Conservation (phyloP, 1,284 basidiomycete species). For the Malassezia pachydermatis region DNA sequence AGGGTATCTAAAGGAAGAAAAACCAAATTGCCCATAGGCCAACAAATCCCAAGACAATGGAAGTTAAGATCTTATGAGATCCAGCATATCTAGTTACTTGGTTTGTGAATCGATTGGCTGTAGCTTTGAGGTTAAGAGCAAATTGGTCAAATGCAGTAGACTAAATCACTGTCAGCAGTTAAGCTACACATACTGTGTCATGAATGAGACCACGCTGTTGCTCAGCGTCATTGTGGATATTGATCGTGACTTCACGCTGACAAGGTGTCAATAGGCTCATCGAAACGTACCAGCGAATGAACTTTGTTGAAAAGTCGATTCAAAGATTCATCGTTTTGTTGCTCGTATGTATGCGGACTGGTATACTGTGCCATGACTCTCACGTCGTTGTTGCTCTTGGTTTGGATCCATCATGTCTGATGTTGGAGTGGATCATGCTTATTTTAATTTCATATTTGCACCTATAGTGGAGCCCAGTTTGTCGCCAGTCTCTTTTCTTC, state of each 20-base stretch:
- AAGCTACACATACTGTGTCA: slow-evolving; percentile 14
- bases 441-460: too few relatives aligned
- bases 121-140: slow-evolving; percentile 24
- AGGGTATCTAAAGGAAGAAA: slow-evolving; percentile 21
- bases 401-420: neutral
- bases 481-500: too few relatives aligned
- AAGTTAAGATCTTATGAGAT: slow-evolving; percentile 27
- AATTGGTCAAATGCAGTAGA: slow-evolving; percentile 29
- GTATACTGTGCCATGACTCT: slow-evolving; percentile 27
- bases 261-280: too few relatives aligned
- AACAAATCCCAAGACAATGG: slow-evolving; percentile 29
- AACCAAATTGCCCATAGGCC: slow-evolving; percentile 32
- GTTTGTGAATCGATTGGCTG: slow-evolving; percentile 26
- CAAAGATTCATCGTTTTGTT: slow-evolving; percentile 42
- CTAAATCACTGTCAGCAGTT: slow-evolving; percentile 7
- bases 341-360: slow-evolving; percentile 31
- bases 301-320: slow-evolving; percentile 38
- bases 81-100: slow-evolving; percentile 26
- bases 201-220: slow-evolving; percentile 21
- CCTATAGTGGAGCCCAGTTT: too few relatives aligned
- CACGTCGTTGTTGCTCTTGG: too few relatives aligned
- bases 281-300: slow-evolving; percentile 20
- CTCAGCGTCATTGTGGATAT: slow-evolving; percentile 41
- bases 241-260: slow-evolving; percentile 35
- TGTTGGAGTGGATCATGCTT: too few relatives aligned